These are phyloP conservation scores for Penicillium rolfsii DNA, from an alignment of 2,329 filamentous ascomycete species.

Conservation along the genomic window DNA sequence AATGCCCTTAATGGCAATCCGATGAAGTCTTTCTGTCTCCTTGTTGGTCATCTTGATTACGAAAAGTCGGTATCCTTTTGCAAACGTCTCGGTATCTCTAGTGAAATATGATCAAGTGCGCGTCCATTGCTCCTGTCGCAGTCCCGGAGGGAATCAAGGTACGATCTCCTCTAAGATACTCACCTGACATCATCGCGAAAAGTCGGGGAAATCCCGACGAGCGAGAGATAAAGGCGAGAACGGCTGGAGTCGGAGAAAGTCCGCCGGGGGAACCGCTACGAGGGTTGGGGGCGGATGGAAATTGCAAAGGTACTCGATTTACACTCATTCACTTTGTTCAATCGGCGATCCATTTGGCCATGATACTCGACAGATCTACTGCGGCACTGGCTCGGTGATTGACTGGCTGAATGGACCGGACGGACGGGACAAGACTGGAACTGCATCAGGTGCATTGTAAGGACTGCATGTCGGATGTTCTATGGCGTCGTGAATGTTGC, in stretches of 20 bases:
- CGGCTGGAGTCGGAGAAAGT: slow-evolving; percentile 22
- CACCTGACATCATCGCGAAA: slow-evolving; percentile 10
- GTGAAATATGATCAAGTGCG: too few species aligned
- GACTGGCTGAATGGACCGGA: not conserved
- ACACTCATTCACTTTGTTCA: not conserved
- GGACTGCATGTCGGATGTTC: too few species aligned
- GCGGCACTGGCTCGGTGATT: not conserved
- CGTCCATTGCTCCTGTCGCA: not conserved
- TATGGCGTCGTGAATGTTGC: too few species aligned
- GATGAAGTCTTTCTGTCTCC: too few species aligned
- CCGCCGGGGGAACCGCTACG: slow-evolving; percentile 5
- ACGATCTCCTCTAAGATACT: not conserved
- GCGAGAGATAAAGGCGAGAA: not conserved
- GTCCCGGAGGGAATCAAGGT: not conserved
- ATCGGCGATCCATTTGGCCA: not conserved
- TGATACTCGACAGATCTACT: not conserved
- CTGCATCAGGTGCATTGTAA: too few species aligned
- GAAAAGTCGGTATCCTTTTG: too few species aligned
- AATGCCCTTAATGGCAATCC: too few species aligned
- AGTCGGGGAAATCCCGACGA: slow-evolving; percentile 8
- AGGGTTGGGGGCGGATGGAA: too few species aligned
- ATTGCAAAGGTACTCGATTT: too few species aligned
- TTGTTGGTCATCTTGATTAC: too few species aligned
- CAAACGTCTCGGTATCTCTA: too few species aligned
- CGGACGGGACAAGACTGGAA: not conserved